Percentiles rank a stretch among this genome's conserved stretches.
Conservation (phyloP, 345 rosid genomes). For the Citrus unshiu region DNA sequence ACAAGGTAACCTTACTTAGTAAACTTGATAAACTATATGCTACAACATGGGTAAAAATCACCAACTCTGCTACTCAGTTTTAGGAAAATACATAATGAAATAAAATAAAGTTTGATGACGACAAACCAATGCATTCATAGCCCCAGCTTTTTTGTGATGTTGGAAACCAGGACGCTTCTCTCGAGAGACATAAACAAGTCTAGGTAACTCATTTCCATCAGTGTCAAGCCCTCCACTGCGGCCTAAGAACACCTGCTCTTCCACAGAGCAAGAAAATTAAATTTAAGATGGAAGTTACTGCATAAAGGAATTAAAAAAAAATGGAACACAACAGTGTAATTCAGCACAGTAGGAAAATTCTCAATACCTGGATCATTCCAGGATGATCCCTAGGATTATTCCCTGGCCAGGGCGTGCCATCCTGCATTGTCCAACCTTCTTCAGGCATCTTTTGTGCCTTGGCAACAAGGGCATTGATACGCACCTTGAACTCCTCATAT, state of each 20-base stretch:
- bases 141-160: slow-evolving; percentile 99
- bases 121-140: slow-evolving; percentile 99
- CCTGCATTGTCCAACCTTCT: slow-evolving; percentile 99
- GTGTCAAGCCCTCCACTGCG: slow-evolving; percentile 98
- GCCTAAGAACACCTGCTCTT: slow-evolving; percentile 84
- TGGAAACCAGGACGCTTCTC: slow-evolving; percentile 99
- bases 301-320: background rate
- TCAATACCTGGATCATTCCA: slow-evolving; percentile 89
- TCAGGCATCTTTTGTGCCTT: slow-evolving; percentile 99
- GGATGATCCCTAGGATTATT: slow-evolving; percentile 99
- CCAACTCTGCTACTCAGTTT: background rate
- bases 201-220: slow-evolving; percentile 97
- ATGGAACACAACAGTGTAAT: background rate
- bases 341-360: slow-evolving; percentile 2
- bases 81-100: background rate
- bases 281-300: slow-evolving; percentile 1
- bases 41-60: background rate
- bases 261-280: background rate
- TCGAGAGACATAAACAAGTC: slow-evolving; percentile 99
- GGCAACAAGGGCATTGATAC: slow-evolving; percentile 97
- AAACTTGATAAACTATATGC: background rate
- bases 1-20: slow-evolving; percentile 20
- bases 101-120: slow-evolving; percentile 1
- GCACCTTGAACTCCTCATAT: slow-evolving; percentile 98
- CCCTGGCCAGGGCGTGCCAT: slow-evolving; percentile 99